A percentile compares a stretch with the other conserved stretches of the same genome.
Evolutionary conservation across 2,329 filamentous ascomycete genomes (phyloP).

Genomic region (Aschersonia sp.): DNA sequence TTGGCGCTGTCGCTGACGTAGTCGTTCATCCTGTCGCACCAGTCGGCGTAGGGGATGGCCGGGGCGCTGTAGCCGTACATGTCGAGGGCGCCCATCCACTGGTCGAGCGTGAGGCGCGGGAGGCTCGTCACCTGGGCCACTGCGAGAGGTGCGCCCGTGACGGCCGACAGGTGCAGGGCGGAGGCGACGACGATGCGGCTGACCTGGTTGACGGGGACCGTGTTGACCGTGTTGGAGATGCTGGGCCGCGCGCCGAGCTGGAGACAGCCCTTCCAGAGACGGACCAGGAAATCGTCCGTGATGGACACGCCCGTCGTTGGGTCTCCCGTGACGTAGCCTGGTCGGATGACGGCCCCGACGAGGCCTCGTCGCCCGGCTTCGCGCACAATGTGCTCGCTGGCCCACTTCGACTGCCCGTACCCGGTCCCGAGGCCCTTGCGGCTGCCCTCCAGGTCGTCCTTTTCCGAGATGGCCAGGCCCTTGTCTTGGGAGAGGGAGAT

Average conservation of each 20-base stretch:
- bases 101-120: slow-evolving; percentile 63
- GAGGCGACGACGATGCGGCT: slow-evolving; percentile 65
- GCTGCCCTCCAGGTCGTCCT: slow-evolving; percentile 66
- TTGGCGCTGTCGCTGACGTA: slow-evolving; percentile 13
- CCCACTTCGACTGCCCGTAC: slow-evolving; percentile 90
- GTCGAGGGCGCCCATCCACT: slow-evolving; percentile 56
- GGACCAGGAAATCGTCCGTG: slow-evolving; percentile 81
- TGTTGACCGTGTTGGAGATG: slow-evolving; percentile 79
- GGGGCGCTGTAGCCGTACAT: slow-evolving; percentile 63
- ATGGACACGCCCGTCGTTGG: slow-evolving; percentile 54
- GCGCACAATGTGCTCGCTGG: slow-evolving; percentile 36
- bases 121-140: slow-evolving; percentile 71
- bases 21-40: slow-evolving; percentile 13
- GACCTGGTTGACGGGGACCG: slow-evolving; percentile 76
- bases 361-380: slow-evolving; percentile 70
- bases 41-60: slow-evolving; percentile 50
- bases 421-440: slow-evolving; percentile 66
- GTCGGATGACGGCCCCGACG: slow-evolving; percentile 59
- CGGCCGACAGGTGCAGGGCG: slow-evolving; percentile 38
- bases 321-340: slow-evolving; percentile 76
- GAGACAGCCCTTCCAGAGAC: slow-evolving; percentile 75
- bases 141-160: slow-evolving; percentile 15
- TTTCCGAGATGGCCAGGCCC: slow-evolving; percentile 47
- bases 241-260: slow-evolving; percentile 60
- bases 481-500: slow-evolving; percentile 49